A percentile compares a stretch with the other conserved stretches of the same genome.
These are phyloP conservation scores for Raphanus hybrid DNA, from an alignment of 441 rosid genomes.

Conservation along the genomic window DNA sequence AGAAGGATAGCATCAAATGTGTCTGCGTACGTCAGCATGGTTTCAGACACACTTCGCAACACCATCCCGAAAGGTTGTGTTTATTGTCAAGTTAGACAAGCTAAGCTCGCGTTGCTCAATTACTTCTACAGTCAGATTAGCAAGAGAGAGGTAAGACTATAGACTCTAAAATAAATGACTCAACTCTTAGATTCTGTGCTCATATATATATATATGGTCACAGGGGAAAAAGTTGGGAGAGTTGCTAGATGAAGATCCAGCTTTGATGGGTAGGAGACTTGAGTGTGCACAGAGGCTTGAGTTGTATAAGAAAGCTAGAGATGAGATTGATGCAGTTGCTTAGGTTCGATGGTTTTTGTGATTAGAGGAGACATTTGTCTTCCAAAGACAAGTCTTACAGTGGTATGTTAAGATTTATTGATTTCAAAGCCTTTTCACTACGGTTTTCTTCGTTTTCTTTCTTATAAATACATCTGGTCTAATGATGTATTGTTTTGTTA, in stretches of 20 bases:
- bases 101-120: constrained; percentile 70
- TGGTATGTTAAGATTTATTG: too few relatives aligned
- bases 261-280: constrained; percentile 85
- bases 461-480: too few relatives aligned
- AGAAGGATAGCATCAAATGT: constrained; percentile 80
- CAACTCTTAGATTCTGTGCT: background rate
- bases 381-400: too few relatives aligned
- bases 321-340: constrained; percentile 88
- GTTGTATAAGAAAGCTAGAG: constrained; percentile 86
- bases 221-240: constrained; percentile 74
- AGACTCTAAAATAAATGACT: background rate
- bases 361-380: too few relatives aligned
- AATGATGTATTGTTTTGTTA: too few relatives aligned
- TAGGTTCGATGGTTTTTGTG: constrained; percentile 61
- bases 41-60: constrained; percentile 43
- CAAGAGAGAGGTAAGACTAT: constrained; percentile 61
- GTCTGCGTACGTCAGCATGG: constrained; percentile 75
- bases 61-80: constrained; percentile 81
- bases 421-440: too few relatives aligned
- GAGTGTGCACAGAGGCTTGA: constrained; percentile 88
- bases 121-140: constrained; percentile 72
- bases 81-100: constrained; percentile 83
- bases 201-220: background rate
- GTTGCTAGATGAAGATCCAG: constrained; percentile 88
- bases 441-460: too few relatives aligned